phyloP scores from a whole-genome alignment of 805 yeast genomes.

The Candida bentonensis region DNA sequence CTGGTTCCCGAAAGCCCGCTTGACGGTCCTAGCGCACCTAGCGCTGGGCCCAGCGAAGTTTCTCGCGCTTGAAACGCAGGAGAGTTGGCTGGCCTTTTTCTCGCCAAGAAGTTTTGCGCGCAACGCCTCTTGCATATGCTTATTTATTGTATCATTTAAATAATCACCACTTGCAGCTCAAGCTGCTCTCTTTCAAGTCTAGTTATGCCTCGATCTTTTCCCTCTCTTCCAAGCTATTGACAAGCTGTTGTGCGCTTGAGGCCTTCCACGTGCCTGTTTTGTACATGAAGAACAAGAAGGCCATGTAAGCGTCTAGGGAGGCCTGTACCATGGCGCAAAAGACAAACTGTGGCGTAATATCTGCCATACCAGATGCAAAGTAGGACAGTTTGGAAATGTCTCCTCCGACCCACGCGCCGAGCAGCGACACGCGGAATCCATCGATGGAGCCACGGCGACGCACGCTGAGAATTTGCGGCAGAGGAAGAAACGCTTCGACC shows the following conservation, averaged over 20 bases:
- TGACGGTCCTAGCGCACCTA: no score
- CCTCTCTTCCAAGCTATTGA: not conserved
- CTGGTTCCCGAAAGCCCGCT: no score
- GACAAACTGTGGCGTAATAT: constrained; percentile 15
- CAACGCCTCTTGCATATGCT: no score
- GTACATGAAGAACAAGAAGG: constrained; percentile 15
- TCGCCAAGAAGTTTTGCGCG: no score
- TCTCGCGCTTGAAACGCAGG: no score
- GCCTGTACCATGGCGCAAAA: constrained; percentile 15
- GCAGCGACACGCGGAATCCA: constrained; percentile 62
- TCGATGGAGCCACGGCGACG: constrained; percentile 67
- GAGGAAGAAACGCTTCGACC: constrained; percentile 27
- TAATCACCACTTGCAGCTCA: no score
- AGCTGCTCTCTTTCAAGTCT: no score
- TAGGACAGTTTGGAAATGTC: constrained; percentile 47
- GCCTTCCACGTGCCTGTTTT: constrained; percentile 11
- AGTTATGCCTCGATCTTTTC: no score
- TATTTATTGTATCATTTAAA: no score
- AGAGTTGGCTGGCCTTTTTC: no score
- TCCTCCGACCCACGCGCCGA: constrained; percentile 81
- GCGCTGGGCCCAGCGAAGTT: no score
- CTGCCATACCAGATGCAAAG: constrained; percentile 7
- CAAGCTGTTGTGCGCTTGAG: constrained; percentile 1
- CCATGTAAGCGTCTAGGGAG: constrained; percentile 13
- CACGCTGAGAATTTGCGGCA: constrained; percentile 50